Conservation (phyloP, 305 asterid species). For the Rubia peregrina region DNA sequence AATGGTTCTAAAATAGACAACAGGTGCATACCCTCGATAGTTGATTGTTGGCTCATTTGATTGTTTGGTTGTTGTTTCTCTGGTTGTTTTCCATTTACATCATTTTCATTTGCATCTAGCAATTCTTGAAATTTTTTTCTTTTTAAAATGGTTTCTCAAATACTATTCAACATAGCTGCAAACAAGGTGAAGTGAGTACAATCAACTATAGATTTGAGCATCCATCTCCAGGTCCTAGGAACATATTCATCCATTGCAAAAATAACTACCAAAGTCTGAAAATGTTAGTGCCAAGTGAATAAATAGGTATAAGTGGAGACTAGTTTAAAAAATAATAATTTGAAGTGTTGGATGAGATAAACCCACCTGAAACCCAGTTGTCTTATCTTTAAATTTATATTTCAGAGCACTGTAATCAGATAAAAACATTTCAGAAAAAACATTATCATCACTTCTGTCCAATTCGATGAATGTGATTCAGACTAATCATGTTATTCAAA, state of each 20-base stretch:
- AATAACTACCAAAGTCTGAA: conserved; percentile 42
- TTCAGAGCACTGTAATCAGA: conserved; percentile 68
- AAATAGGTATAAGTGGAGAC: conserved; percentile 16
- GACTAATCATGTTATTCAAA: too few species aligned
- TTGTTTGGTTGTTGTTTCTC: neutral
- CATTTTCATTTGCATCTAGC: neutral
- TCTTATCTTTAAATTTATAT: conserved; percentile 73
- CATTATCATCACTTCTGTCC: neutral
- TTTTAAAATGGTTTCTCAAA: neutral
- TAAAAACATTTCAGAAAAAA: conserved; percentile 9
- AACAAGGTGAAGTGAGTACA: neutral
- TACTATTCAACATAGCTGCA: neutral
- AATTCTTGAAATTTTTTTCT: neutral
- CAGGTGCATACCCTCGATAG: neutral
- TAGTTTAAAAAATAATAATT: conserved; percentile 7
- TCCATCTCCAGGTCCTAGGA: neutral
- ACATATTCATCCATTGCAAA: neutral
- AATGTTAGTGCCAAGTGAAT: conserved; percentile 15
- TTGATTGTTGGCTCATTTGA: neutral
- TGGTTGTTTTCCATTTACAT: neutral
- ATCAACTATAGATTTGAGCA: neutral
- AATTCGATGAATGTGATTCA: too few species aligned
- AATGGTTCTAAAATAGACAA: neutral
- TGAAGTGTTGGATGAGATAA: conserved; percentile 12
- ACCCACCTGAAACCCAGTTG: conserved; percentile 38